Evolutionary conservation across 2,329 filamentous ascomycete species (phyloP), one percentile per base, ranked within the genome.

Genomic region (Alternaria longipes): DNA sequence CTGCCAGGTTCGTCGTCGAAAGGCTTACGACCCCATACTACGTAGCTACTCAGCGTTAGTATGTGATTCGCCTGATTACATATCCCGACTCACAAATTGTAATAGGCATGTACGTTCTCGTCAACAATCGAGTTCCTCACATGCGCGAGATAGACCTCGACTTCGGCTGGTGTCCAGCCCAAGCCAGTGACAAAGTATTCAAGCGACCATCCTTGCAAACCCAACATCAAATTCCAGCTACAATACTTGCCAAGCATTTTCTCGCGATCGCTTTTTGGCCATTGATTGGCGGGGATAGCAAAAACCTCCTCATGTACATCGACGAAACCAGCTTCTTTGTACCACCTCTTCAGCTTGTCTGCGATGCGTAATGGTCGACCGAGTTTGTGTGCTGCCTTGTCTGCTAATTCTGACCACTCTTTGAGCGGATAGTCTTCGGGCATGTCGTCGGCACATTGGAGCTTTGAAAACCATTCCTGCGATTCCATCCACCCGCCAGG

Each of bases 321-420:
- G 3, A 84, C 80, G 59, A 87, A 89, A 0, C 87, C 87, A 1
- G 85, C 82, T 28, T 84, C 82, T 69, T 82, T 79, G 75, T 89
- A 85, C 80, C 82, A 86, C 4, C 73, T 78, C 60, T 85, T 84
- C 34, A 87, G 71, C 44, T 84, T 81, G 41, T 86, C 82, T 0
- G 84, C 85, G 28, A 87, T 80, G 4, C 84, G 80, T 57, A 86
- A 79, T 61, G 87, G 79, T 56, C 81, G 75, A 38, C 70, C 84
- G 67, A 76, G 79, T 67, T 67, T 79, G 71, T 79, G 77, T 42
- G 83, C 82, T 18, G 84, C 84, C 12, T 83, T 77, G 58, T 81
- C 78, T 28, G 78, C 72, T 5, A 68, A 70, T 28, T 69, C 54
- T 8, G 81, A 80, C 84, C 85, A 87, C 63, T 84, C 81, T 38